Evolutionary conservation across 2,329 filamentous ascomycete genomes (phyloP), one percentile per base, ranked within the genome.

Genomic region (Aspergillus pseudotamarii): DNA sequence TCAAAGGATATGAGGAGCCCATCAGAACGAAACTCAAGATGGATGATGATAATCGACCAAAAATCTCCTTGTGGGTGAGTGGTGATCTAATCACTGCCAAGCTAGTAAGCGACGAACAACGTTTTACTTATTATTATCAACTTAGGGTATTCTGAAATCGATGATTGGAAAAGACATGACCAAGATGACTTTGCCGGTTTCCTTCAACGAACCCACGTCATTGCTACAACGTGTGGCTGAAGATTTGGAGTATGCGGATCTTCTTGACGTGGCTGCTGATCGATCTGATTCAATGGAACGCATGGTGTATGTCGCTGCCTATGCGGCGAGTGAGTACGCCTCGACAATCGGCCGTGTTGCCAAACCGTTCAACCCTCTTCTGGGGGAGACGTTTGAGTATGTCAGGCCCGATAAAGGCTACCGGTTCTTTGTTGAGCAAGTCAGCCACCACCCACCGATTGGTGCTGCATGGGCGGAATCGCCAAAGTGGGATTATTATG

Each of bases 81-180:
- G 32, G 56, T 32, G 10, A 12, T 43, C 54, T 48, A 11, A 32
- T 34, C 48, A 14, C 23, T 23, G 50, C 41, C 41, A 32, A 11
- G 30, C 28, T n/a, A 54, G 50, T 21, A 16, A 21, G 34, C 21
- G 58, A 34, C 46, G 32, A 19, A 8, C 4, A 14, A 28, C 26
- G 56, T 67, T 38, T 69, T 59, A 46, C 16, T 26, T 19, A 34
- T 43, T 16, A 19, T 10, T 59, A 41, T 41, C 6, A n/a, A 16
- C 14, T 57, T 68, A 97, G 94, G 91, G 91, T 69, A 97, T 99
- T 70, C 82, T 99, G 67, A 99, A 98, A 82, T 98, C 94, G 26
- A 98, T 99, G 95, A 97, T 99, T 79, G 95, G 95, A 67, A 98
- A 99, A 78, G 95, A 99, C 75, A 98, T 99, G 95, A 98, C 95